Conservation (phyloP, 208 protist species). For the Acanthamoeba culbertsoni region DNA sequence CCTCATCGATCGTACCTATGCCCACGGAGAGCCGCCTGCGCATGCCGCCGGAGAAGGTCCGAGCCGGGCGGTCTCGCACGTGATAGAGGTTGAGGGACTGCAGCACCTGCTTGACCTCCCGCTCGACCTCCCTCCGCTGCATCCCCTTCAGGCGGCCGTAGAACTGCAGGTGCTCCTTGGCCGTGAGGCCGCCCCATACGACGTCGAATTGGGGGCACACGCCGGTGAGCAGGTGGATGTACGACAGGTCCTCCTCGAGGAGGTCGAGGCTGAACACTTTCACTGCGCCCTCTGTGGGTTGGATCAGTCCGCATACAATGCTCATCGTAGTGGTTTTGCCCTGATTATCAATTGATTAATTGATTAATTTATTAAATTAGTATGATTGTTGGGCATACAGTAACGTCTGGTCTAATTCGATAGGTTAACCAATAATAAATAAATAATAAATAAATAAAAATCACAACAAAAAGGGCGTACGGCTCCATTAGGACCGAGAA, state of each 20-base stretch:
- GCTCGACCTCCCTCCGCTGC: neutral
- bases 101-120: neutral
- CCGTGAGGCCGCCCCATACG: slow-evolving; percentile 50
- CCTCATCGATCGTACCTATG: neutral
- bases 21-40: slow-evolving; percentile 64
- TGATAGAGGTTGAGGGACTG: neutral
- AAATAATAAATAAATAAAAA: neutral
- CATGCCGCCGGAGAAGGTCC: slow-evolving; percentile 64
- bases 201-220: slow-evolving; percentile 55
- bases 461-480: neutral
- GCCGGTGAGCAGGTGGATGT: slow-evolving; percentile 50
- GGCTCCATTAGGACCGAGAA: slow-evolving; percentile 76
- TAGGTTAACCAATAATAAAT: neutral
- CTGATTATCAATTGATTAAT: too few species aligned
- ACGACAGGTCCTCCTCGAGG: neutral
- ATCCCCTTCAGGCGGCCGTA: slow-evolving; percentile 46
- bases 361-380: too few species aligned
- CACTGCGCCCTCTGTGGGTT: slow-evolving; percentile 8
- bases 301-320: slow-evolving; percentile 43
- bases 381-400: too few species aligned
- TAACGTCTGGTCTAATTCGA: neutral
- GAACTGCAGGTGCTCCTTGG: slow-evolving; percentile 49
- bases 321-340: slow-evolving; percentile 77
- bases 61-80: neutral
- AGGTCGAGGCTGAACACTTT: slow-evolving; percentile 19